phyloP scores from a whole-genome alignment of 2,329 filamentous ascomycete species.

The Teratosphaeria viscida region DNA sequence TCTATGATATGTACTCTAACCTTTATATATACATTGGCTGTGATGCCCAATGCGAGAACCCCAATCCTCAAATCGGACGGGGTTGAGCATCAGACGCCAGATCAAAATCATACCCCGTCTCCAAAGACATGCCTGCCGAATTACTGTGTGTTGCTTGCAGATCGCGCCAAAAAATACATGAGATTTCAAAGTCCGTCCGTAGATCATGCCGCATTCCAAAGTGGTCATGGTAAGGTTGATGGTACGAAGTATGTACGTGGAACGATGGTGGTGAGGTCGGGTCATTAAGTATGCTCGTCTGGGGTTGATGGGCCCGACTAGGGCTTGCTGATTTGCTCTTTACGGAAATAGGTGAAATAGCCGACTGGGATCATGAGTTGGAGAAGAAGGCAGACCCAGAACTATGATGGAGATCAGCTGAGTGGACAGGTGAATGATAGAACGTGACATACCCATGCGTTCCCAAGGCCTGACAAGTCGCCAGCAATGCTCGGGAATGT shows the following conservation, averaged over 20 bases:
- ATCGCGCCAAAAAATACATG: not conserved
- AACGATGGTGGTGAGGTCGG: not conserved
- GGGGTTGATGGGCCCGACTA: slow-evolving; percentile 6
- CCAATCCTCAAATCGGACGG: not conserved
- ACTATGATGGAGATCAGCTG: slow-evolving; percentile 31
- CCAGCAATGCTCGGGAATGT: slow-evolving; percentile 52
- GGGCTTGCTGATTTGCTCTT: slow-evolving; percentile 49
- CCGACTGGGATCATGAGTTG: slow-evolving; percentile 51
- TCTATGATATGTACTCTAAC: not conserved
- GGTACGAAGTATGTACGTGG: not conserved
- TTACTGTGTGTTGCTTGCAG: not conserved
- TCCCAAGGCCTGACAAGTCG: slow-evolving; percentile 4
- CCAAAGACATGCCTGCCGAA: not conserved
- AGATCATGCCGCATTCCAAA: not conserved
- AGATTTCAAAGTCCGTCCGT: not conserved
- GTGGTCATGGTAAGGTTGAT: not conserved
- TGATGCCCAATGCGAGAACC: not conserved
- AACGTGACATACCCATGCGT: slow-evolving; percentile 18
- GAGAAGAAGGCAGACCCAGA: slow-evolving; percentile 50
- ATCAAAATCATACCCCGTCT: not conserved
- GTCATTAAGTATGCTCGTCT: not conserved
- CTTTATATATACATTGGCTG: not conserved
- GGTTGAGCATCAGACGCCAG: not conserved
- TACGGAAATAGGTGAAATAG: slow-evolving; percentile 47
- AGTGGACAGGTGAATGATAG: not conserved